phyloP scores from a whole-genome alignment of 2,329 filamentous ascomycete species.

The Beauveria asiatica region DNA sequence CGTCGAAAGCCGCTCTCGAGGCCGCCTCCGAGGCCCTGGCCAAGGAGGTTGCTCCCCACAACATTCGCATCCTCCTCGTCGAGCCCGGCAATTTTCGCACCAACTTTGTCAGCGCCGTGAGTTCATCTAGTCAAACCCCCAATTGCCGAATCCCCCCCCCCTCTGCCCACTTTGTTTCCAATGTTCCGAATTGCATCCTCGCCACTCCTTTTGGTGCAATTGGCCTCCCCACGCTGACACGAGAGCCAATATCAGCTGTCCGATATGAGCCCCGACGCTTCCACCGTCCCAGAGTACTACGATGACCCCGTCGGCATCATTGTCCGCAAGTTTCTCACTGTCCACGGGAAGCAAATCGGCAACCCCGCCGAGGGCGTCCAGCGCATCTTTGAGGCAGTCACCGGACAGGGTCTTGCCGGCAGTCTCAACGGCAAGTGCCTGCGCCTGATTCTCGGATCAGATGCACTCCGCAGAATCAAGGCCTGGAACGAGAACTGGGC shows the following conservation, averaged over 20 bases:
- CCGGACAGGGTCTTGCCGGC: constrained; percentile 29
- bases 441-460: constrained; percentile 23
- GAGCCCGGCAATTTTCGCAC: constrained; percentile 44
- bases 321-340: constrained; percentile 18
- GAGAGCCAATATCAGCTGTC: neutral
- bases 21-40: constrained; percentile 34
- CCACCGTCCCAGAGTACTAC: constrained; percentile 19
- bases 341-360: constrained; percentile 28
- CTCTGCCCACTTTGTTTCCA: neutral
- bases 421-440: neutral
- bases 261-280: constrained; percentile 15
- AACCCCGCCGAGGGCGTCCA: constrained; percentile 28
- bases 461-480: constrained; percentile 22
- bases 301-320: constrained; percentile 20
- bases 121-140: neutral
- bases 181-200: too few species aligned
- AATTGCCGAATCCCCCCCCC: too few species aligned
- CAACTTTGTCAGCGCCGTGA: constrained; percentile 29
- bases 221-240: neutral
- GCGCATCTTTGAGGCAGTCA: constrained; percentile 43
- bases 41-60: constrained; percentile 34
- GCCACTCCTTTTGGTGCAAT: too few species aligned
- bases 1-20: constrained; percentile 36
- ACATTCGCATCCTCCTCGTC: constrained; percentile 34
- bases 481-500: constrained; percentile 16